phyloP scores from a whole-genome alignment of 2,329 filamentous ascomycete genomes.

The Alternaria burnsii region DNA sequence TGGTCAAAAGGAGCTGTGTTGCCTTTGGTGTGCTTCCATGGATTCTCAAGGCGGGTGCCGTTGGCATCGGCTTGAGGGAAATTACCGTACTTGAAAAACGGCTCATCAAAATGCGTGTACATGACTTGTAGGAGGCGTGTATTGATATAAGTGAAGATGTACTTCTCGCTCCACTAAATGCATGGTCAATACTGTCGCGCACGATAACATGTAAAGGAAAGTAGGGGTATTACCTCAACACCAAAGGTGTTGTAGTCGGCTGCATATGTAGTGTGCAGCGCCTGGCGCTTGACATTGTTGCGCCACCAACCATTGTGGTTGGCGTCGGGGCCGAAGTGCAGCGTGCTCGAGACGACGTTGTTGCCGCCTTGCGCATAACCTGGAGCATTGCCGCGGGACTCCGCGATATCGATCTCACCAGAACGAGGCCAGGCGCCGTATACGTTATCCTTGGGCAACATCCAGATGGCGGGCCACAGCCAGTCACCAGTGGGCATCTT shows the following conservation, averaged over 20 bases:
- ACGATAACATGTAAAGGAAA: not conserved
- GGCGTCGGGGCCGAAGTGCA: conserved; percentile 82
- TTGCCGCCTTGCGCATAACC: conserved; percentile 79
- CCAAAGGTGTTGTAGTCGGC: conserved; percentile 78
- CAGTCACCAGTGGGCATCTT: conserved; percentile 81
- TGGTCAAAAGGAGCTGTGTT: conserved; percentile 77
- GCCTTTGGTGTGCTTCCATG: conserved; percentile 69
- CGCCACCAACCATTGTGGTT: conserved; percentile 82
- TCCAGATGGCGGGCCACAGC: conserved; percentile 93
- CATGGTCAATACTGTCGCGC: conserved; percentile 8
- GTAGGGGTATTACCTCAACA: conserved; percentile 62
- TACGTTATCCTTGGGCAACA: conserved; percentile 76
- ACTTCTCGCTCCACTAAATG: conserved; percentile 77
- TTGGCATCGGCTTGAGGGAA: conserved; percentile 72
- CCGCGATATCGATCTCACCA: conserved; percentile 84
- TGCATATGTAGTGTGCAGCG: conserved; percentile 78
- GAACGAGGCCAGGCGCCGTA: conserved; percentile 82
- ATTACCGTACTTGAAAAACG: conserved; percentile 72
- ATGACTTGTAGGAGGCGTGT: conserved; percentile 80
- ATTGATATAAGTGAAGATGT: conserved; percentile 87
- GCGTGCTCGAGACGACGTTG: conserved; percentile 78
- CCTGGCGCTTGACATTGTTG: conserved; percentile 78
- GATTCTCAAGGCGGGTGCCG: conserved; percentile 69
- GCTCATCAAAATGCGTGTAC: conserved; percentile 75
- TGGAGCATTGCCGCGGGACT: conserved; percentile 84